phyloP scores from a whole-genome alignment of 2,329 filamentous ascomycete species.

The Chaetomium strumarium region DNA sequence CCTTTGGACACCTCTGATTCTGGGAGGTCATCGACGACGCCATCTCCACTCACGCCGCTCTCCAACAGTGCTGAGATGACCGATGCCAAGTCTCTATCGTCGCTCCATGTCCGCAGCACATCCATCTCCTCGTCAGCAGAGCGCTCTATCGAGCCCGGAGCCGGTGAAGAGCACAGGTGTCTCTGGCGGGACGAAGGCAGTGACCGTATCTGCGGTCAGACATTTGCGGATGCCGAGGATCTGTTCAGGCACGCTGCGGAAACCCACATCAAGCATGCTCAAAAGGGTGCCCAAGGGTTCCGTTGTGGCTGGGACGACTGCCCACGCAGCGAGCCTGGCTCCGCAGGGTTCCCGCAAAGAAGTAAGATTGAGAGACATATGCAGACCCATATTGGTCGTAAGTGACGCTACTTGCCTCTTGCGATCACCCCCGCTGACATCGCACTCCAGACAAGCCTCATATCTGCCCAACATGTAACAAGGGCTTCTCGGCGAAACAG shows the following conservation, averaged over 20 bases:
- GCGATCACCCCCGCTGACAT: not conserved
- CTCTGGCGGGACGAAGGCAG: constrained; percentile 27
- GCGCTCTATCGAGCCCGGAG: constrained; percentile 7
- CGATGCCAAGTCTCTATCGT: constrained; percentile 12
- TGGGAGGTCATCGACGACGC: constrained; percentile 19
- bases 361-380: constrained; percentile 61
- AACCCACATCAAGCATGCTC: constrained; percentile 42
- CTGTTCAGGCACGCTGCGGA: constrained; percentile 52
- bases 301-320: constrained; percentile 54
- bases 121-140: constrained; percentile 17
- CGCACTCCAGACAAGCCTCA: constrained; percentile 51
- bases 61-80: constrained; percentile 21
- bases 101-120: constrained; percentile 14
- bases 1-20: constrained; percentile 24
- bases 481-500: constrained; percentile 60
- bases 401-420: constrained; percentile 28
- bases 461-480: constrained; percentile 48
- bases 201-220: constrained; percentile 24
- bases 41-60: constrained; percentile 24
- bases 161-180: constrained; percentile 26
- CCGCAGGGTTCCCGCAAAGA: constrained; percentile 50
- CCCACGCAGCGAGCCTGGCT: constrained; percentile 38
- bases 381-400: constrained; percentile 59
- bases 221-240: constrained; percentile 40
- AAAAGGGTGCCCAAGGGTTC: constrained; percentile 42